These are phyloP conservation scores for Aspergillus indologenus DNA, from an alignment of 495 filamentous ascomycete genomes.

Conservation along the genomic window DNA sequence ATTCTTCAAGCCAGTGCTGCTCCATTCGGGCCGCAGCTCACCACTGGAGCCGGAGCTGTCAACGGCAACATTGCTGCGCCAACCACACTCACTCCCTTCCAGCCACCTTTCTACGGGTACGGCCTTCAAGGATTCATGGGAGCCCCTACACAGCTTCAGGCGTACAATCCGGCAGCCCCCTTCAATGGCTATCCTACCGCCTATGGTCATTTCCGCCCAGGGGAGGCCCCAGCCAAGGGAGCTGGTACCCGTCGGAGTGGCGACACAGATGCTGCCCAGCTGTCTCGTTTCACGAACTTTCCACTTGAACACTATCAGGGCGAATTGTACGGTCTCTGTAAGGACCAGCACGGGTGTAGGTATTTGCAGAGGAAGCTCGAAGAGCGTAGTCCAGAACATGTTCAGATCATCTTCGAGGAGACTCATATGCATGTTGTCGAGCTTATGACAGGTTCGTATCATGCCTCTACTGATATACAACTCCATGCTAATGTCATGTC, in stretches of 20 bases:
- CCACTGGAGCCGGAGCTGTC: constrained; percentile 20
- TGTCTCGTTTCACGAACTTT: constrained; percentile 68
- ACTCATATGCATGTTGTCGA: constrained; percentile 89
- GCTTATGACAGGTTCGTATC: constrained; percentile 79
- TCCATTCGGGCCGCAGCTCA: constrained; percentile 57
- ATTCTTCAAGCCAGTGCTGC: constrained; percentile 75
- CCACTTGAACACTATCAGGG: constrained; percentile 74
- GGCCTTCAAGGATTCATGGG: constrained; percentile 33
- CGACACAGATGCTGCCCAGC: constrained; percentile 38
- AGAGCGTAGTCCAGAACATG: constrained; percentile 74
- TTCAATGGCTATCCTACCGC: constrained; percentile 26
- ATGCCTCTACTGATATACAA: background rate
- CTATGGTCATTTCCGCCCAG: constrained; percentile 36
- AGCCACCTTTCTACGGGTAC: constrained; percentile 33
- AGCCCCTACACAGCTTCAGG: constrained; percentile 28
- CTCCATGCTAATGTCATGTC: constrained; percentile 6
- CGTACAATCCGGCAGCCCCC: constrained; percentile 22
- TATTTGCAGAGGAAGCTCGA: constrained; percentile 97
- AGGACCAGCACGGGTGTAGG: constrained; percentile 95
- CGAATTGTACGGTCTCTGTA: constrained; percentile 83
- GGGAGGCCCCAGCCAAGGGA: constrained; percentile 29
- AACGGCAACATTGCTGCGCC: constrained; percentile 21
- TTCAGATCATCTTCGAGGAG: constrained; percentile 90
- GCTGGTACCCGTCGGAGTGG: constrained; percentile 29
- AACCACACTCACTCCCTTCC: constrained; percentile 25